A percentile compares a stretch with the other conserved stretches of the same genome.
phyloP scores from a whole-genome alignment of 2,329 filamentous ascomycete genomes.

The Exophiala dermatitidis region DNA sequence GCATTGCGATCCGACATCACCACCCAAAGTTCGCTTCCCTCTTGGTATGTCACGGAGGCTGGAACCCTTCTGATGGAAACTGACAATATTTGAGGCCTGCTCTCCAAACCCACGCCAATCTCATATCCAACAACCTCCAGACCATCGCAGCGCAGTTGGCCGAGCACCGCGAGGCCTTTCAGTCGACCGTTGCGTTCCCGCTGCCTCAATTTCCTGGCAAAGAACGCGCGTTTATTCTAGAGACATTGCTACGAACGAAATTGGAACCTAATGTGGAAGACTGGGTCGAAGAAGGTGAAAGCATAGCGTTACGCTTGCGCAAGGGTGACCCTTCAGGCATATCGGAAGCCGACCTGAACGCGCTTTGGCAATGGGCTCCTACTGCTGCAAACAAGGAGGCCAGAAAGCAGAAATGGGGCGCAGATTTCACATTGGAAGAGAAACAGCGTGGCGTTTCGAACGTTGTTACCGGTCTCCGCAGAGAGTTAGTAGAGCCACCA shows the following conservation, averaged over 20 bases:
- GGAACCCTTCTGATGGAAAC: background rate
- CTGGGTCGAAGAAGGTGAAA: constrained; percentile 59
- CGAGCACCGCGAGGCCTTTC: constrained; percentile 60
- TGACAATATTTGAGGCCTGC: constrained; percentile 49
- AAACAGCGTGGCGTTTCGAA: constrained; percentile 58
- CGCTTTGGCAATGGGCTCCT: constrained; percentile 54
- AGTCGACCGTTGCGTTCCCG: constrained; percentile 65
- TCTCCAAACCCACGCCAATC: constrained; percentile 63
- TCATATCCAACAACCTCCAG: constrained; percentile 63
- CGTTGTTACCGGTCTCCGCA: constrained; percentile 63
- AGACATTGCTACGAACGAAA: constrained; percentile 72
- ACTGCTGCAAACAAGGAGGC: constrained; percentile 42
- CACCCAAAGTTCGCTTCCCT: constrained; percentile 59
- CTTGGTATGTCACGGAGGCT: constrained; percentile 46
- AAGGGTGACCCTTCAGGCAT: constrained; percentile 26
- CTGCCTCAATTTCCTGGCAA: constrained; percentile 66
- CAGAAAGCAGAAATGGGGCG: constrained; percentile 47
- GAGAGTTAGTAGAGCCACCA: constrained; percentile 51
- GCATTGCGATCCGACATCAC: constrained; percentile 57
- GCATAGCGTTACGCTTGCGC: constrained; percentile 33
- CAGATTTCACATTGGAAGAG: constrained; percentile 67
- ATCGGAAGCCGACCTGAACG: constrained; percentile 46
- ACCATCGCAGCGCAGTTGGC: constrained; percentile 59
- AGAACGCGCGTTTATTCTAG: constrained; percentile 58
- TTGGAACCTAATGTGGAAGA: constrained; percentile 70